These are phyloP conservation scores for Suillus lakei DNA, from an alignment of 768 basidiomycete genomes.

Conservation along the genomic window DNA sequence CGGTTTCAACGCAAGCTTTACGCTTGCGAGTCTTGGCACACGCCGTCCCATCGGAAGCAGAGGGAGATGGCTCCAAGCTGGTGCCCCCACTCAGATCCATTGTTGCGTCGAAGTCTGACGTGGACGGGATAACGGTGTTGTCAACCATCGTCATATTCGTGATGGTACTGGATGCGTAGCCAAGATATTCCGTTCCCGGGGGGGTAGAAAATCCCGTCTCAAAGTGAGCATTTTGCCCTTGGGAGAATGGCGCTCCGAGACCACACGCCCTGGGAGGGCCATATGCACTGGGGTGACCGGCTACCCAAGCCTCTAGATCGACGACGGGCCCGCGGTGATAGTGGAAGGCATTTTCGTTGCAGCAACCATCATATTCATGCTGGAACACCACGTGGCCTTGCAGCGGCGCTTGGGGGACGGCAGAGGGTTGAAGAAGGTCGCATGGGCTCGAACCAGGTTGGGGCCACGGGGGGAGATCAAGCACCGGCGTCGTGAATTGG, in stretches of 20 bases:
- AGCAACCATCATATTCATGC: neutral
- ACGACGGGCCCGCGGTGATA: no score
- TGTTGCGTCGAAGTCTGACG: neutral
- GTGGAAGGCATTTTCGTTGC: no score
- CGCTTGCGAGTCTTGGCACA: neutral
- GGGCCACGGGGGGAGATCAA: neutral
- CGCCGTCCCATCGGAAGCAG: no score
- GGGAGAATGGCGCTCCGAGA: neutral
- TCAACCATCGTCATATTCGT: neutral
- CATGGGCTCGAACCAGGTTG: neutral
- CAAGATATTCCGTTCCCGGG: neutral
- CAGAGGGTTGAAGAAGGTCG: neutral
- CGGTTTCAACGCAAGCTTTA: neutral
- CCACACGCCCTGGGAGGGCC: neutral
- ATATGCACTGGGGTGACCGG: neutral
- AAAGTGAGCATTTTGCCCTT: neutral
- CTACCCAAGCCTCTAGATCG: neutral
- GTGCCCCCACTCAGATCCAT: no score
- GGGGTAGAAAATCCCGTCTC: neutral
- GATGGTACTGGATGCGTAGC: neutral
- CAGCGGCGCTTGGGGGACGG: neutral
- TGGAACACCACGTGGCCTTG: neutral
- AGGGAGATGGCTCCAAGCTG: neutral
- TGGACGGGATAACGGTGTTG: no score
- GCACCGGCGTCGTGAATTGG: neutral